Base-by-base conservation (phyloP, 164 flowering plant genomes). In the Annona squamosa region DNA sequence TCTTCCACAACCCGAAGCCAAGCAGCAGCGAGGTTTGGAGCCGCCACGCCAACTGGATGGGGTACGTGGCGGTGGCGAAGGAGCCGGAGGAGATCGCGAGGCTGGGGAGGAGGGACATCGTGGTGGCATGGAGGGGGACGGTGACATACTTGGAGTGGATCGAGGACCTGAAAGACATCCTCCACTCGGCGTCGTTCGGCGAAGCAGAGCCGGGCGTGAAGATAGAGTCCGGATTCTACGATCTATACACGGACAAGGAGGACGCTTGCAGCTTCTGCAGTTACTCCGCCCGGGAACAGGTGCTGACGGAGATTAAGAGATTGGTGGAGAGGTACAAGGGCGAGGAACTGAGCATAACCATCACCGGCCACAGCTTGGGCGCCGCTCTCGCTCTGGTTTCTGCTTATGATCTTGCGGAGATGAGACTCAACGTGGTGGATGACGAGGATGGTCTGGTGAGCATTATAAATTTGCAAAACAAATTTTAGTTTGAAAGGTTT, bases 41-140 rank as follows among this genome's bases (percentile, higher is more conserved):
- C 82, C 73, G 71, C n/a, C 84, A 88, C 47, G 91, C 97, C 1
- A 93, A 91, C 74, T 93, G 97, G 97, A 90, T 91, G 86, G 98
- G 97, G 46, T 93, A 90, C 76, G 84, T 93, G 0, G 93, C 98
- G 0, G 92, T 90, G 9, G 57, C 89, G 16, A 79, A 81, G 12
- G 85, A 88, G 62, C 86, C 82, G 12, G 82, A 81, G 0, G 88
- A 81, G 81, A 76, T 84, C 73, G 71, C 68, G 13, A 74, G 90
- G 48, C 77, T 90, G 0, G 98, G 98, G 4, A 82, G 98, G 3
- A 80, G 97, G 1, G 94, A 93, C 63, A 87, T 91, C 26, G 79
- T 87, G 9, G 67, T 93, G 2, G 86, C 93, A 0, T 93, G 94
- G 94, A 72, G 98, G 17, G 95, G 98, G 67, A 92, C 98, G 0